Conservation (phyloP, 2,329 filamentous ascomycete species). For the Chaetomiaceae sp. region DNA sequence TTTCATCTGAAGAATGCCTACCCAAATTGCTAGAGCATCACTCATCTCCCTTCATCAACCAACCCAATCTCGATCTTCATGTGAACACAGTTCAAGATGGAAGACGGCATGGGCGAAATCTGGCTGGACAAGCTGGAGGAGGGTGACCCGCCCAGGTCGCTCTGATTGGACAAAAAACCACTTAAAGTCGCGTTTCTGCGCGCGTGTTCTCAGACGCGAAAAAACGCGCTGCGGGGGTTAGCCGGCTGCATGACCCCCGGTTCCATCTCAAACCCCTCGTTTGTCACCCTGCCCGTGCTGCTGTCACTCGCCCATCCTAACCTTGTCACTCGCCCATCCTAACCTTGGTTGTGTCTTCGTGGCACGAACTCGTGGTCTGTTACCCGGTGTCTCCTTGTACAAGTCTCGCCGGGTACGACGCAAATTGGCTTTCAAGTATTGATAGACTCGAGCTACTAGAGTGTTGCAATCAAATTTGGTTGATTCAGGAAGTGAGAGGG, state of each 20-base stretch:
- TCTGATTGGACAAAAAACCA: constrained; percentile 2
- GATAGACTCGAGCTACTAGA: not conserved
- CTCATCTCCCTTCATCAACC: not conserved
- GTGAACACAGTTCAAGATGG: too few species aligned
- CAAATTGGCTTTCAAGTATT: not conserved
- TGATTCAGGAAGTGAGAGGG: not conserved
- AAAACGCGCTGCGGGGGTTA: constrained; percentile 9
- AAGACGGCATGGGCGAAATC: too few species aligned
- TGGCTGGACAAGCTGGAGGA: too few species aligned
- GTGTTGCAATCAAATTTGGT: not conserved
- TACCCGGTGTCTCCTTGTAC: not conserved
- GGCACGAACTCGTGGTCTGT: not conserved
- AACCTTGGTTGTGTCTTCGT: not conserved
- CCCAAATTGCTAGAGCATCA: too few species aligned
- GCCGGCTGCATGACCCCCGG: not conserved
- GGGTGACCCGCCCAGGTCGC: not conserved
- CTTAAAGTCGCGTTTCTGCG: constrained; percentile 1
- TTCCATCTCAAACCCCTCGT: constrained; percentile 2
- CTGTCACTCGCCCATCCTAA: not conserved
- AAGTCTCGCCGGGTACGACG: not conserved
- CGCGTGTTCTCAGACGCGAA: constrained; percentile 3
- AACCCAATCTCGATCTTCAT: not conserved
- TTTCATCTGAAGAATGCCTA: not conserved
- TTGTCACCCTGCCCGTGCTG: not conserved
- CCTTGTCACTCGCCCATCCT: not conserved